These are phyloP conservation scores for Kokia cookei DNA, from an alignment of 441 rosid genomes.

Conservation along the genomic window DNA sequence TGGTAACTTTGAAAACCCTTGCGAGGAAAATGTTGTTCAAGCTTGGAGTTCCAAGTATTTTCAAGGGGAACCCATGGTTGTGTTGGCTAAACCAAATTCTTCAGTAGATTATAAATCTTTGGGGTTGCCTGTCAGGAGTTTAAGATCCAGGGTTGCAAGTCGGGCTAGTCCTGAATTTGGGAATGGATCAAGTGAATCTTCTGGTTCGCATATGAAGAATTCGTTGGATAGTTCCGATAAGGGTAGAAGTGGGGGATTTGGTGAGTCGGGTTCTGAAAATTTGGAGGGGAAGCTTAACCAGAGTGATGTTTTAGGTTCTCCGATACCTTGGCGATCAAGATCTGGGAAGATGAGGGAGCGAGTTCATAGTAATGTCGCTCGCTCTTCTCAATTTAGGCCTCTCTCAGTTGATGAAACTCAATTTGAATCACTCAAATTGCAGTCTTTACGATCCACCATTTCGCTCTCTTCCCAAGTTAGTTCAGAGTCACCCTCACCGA, in stretches of 20 bases:
- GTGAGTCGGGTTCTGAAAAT: conserved; percentile 21
- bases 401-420: conserved; percentile 55
- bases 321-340: conserved; percentile 31
- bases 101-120: conserved; percentile 33
- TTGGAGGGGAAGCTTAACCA: conserved; percentile 31
- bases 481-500: conserved; percentile 34
- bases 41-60: conserved; percentile 62
- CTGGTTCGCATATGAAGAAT: conserved; percentile 27
- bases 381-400: conserved; percentile 40
- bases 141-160: conserved; percentile 27
- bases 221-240: conserved; percentile 16
- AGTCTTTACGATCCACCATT: conserved; percentile 35
- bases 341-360: conserved; percentile 31
- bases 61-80: conserved; percentile 48
- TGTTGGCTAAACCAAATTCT: conserved; percentile 41
- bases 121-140: conserved; percentile 79
- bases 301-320: conserved; percentile 23
- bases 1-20: conserved; percentile 8
- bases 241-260: conserved; percentile 19
- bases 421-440: conserved; percentile 29
- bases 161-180: conserved; percentile 15
- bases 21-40: conserved; percentile 27
- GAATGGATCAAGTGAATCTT: conserved; percentile 22
- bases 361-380: conserved; percentile 4
- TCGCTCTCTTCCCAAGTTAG: conserved; percentile 36